Evolutionary conservation across 306 rosid species (phyloP).

Genomic region (Cicer cuneatum): DNA sequence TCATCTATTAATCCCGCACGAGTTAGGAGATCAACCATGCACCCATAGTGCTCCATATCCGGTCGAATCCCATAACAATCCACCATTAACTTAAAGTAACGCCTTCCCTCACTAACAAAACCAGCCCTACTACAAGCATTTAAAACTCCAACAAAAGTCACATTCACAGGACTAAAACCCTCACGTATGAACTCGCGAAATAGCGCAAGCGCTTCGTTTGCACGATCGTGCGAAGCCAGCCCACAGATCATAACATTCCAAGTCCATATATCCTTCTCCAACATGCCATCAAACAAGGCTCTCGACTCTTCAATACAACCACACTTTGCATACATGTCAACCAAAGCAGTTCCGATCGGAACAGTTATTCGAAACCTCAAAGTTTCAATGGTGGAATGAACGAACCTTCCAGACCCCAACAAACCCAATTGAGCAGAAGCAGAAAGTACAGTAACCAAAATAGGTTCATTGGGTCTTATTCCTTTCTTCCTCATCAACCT

Average conservation of each 20-base stretch:
- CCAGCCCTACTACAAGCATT: slow-evolving; percentile 82
- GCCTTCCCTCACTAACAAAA: slow-evolving; percentile 63
- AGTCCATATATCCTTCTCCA: slow-evolving; percentile 62
- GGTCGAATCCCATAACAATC: slow-evolving; percentile 59
- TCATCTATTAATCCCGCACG: slow-evolving; percentile 72
- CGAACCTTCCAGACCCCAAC: slow-evolving; percentile 60
- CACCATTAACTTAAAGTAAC: slow-evolving; percentile 65
- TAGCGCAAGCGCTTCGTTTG: slow-evolving; percentile 58
- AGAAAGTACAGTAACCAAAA: slow-evolving; percentile 62
- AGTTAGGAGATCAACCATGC: slow-evolving; percentile 83
- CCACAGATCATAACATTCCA: slow-evolving; percentile 91
- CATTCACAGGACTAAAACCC: slow-evolving; percentile 62
- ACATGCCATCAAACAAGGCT: slow-evolving; percentile 59
- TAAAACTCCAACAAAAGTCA: slow-evolving; percentile 75
- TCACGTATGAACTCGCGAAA: slow-evolving; percentile 58
- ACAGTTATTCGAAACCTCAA: slow-evolving; percentile 56
- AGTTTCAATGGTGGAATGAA: slow-evolving; percentile 61
- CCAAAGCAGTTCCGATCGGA: slow-evolving; percentile 65
- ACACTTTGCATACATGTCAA: slow-evolving; percentile 90
- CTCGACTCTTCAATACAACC: slow-evolving; percentile 73
- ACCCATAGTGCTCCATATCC: slow-evolving; percentile 91
- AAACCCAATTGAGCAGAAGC: slow-evolving; percentile 72
- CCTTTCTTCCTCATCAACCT: slow-evolving; percentile 56
- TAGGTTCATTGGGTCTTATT: slow-evolving; percentile 66
- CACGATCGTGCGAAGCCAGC: slow-evolving; percentile 69